phyloP scores from a whole-genome alignment of 768 basidiomycete genomes.

The Phlebiopsis gigantea region DNA sequence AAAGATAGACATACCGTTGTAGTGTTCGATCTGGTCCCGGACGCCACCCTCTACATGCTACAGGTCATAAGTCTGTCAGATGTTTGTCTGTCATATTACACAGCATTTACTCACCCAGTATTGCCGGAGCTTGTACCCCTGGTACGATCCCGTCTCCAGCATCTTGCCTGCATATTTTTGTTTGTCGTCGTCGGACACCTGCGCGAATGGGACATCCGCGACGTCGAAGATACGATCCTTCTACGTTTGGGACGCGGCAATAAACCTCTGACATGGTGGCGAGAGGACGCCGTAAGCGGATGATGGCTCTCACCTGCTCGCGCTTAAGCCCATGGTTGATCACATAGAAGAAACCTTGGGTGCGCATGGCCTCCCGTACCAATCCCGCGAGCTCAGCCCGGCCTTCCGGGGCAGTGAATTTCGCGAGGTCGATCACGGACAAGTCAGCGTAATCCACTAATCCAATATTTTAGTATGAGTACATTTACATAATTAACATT shows the following conservation, averaged over 20 bases:
- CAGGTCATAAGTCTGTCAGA: background rate
- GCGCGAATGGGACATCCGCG: constrained; percentile 29
- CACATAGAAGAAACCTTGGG: constrained; percentile 29
- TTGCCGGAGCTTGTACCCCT: constrained; percentile 50
- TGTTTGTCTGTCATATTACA: background rate
- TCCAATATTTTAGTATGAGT: background rate
- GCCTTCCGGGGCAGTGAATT: constrained; percentile 22
- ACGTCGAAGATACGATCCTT: constrained; percentile 33
- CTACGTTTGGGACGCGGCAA: constrained; percentile 16
- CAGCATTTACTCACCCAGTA: constrained; percentile 41
- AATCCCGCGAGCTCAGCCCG: constrained; percentile 21
- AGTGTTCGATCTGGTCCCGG: constrained; percentile 57
- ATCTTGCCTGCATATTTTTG: constrained; percentile 25
- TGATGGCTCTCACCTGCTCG: constrained; percentile 17
- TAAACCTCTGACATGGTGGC: too few species aligned
- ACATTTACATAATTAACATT: background rate
- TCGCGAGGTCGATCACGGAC: constrained; percentile 26
- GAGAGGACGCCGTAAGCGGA: background rate
- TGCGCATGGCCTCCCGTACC: constrained; percentile 25
- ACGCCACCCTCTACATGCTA: constrained; percentile 62
- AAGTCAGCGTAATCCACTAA: constrained; percentile 31
- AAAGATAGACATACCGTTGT: constrained; percentile 44
- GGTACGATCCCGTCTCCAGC: constrained; percentile 41
- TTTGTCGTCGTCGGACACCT: constrained; percentile 31
- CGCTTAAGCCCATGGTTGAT: constrained; percentile 26